Evolutionary conservation across 1,284 basidiomycete genomes (phyloP).

Genomic region (Ustilago crameri): DNA sequence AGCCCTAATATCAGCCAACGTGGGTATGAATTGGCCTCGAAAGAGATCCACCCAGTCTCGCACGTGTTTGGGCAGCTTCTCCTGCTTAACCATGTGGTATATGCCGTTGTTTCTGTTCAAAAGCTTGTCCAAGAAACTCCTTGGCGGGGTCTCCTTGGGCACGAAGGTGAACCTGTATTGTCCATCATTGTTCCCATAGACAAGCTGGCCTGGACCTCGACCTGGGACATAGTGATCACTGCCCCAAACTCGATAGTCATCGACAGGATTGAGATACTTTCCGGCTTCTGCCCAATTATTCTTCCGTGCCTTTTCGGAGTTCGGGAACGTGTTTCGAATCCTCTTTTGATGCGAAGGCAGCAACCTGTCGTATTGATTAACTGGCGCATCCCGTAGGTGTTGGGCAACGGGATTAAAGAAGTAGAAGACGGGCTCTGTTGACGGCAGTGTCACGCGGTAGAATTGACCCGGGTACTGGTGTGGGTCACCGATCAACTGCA

Average conservation of each 20-base stretch:
- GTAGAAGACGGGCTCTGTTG: not conserved
- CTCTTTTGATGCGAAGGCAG: not conserved
- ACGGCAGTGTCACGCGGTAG: not conserved
- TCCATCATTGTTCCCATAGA: not conserved
- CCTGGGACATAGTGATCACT: not conserved
- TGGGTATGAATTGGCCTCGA: too few relatives aligned
- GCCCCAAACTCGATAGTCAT: not conserved
- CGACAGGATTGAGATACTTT: not conserved
- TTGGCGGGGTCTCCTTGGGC: not conserved
- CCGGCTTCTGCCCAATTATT: not conserved
- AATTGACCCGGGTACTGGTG: not conserved
- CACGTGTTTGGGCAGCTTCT: slow-evolving; percentile 1
- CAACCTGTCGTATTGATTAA: not conserved
- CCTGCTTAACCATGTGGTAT: not conserved
- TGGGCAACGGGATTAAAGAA: not conserved
- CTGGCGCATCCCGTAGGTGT: not conserved
- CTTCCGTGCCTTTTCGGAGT: not conserved
- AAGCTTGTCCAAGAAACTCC: not conserved
- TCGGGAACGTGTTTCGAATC: not conserved
- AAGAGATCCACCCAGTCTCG: too few relatives aligned
- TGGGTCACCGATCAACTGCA: too few relatives aligned
- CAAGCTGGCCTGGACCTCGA: not conserved
- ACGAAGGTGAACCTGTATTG: not conserved
- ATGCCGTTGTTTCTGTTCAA: not conserved
- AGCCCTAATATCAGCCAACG: too few relatives aligned